Conservation (phyloP, 306 rosid species). For the Nissolia schottii region DNA sequence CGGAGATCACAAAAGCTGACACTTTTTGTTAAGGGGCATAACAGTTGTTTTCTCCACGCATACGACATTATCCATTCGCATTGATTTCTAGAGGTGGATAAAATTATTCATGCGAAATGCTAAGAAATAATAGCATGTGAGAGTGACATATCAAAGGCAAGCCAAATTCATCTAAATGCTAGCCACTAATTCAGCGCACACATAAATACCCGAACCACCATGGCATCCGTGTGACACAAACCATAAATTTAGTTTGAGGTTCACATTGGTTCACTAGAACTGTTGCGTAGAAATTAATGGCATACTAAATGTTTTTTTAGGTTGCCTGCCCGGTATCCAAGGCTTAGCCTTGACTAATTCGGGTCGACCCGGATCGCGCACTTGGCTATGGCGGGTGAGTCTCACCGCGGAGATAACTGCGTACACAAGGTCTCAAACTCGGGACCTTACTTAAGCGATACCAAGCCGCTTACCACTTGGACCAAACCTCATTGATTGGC, state of each 20-base stretch:
- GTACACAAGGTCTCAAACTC: too few species aligned
- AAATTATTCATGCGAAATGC: slow-evolving; percentile 16
- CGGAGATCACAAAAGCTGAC: neutral
- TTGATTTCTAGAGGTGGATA: slow-evolving; percentile 10
- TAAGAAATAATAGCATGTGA: slow-evolving; percentile 27
- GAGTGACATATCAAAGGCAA: slow-evolving; percentile 25
- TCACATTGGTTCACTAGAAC: neutral
- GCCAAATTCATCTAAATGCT: neutral
- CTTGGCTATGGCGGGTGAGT: too few species aligned
- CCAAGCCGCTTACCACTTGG: too few species aligned
- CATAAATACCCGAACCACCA: slow-evolving; percentile 9
- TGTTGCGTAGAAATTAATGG: neutral
- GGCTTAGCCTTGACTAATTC: too few species aligned
- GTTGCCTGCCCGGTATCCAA: too few species aligned
- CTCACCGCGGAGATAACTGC: too few species aligned
- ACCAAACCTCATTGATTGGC: too few species aligned
- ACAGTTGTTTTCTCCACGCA: neutral
- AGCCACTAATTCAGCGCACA: neutral
- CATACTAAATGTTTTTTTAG: neutral
- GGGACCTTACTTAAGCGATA: too few species aligned
- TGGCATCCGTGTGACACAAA: neutral
- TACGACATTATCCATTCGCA: neutral
- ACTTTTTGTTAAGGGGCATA: slow-evolving; percentile 1
- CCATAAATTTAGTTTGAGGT: neutral
- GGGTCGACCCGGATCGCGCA: too few species aligned